Evolutionary conservation across 306 rosid species (phyloP).

Genomic region (Urtica urens): DNA sequence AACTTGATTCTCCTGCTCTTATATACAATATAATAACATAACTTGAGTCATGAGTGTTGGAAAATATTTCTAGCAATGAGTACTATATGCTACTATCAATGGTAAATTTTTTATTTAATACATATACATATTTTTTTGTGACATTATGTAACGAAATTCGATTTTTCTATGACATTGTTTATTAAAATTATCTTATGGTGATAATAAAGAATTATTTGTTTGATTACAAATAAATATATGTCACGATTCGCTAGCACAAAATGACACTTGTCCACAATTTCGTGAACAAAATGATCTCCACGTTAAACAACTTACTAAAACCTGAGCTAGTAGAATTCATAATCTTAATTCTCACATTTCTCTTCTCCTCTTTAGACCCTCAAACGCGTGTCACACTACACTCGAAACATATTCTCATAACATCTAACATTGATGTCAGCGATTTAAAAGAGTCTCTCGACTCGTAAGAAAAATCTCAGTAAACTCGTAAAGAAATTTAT

Average conservation of each 20-base stretch:
- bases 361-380: no score
- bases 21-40: no score
- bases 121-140: not conserved
- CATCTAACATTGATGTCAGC: not conserved
- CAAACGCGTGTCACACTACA: not conserved
- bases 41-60: no score
- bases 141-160: no score
- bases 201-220: not conserved
- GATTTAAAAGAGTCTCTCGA: not conserved
- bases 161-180: not conserved
- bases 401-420: no score
- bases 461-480: not conserved
- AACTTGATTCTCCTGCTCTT: no score
- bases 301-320: not conserved
- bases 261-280: no score
- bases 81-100: not conserved
- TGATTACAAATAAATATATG: no score
- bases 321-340: no score
- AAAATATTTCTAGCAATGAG: not conserved
- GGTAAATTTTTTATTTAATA: no score
- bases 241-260: not conserved
- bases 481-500: not conserved
- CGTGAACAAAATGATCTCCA: not conserved
- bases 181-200: not conserved
- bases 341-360: no score